Base-by-base conservation (phyloP, 148 eudicot genomes). In the Vaccinium vitisidaea region DNA sequence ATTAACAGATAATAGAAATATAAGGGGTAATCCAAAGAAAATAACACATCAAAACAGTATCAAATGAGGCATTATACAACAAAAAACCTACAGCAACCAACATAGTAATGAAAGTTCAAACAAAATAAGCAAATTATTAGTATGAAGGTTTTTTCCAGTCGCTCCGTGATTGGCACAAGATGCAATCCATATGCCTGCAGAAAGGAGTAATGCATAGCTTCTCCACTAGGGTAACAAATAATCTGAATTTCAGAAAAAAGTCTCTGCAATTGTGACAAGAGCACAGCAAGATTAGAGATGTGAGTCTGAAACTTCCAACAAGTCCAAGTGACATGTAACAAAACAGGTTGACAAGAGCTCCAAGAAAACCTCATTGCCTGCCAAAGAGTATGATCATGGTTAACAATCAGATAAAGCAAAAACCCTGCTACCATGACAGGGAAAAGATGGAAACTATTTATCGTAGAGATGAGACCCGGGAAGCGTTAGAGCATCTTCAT, bases 271-370 rank as follows among this genome's bases (percentile, higher is more conserved):
- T 90, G 90, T 90, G 89, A 93, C 82, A 94, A 95, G 93, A 95
- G 91, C 85, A 94, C 93, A 92, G 93, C 94, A 95, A 94, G 96
- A 92, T 94, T 92, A 95, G 86, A 91, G 93, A 89, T 90, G 98
- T 96, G 98, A 96, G 96, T 91, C 98, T 87, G 90, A 95, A 93
- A 95, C 98, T 92, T 93, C 98, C 93, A 94, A 94, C 92, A 92
- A 92, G 80, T 77, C 21, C 83, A 86, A 85, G 90, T 88, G 88
- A 88, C 87, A 94, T 88, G 91, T 92, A 90, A 93, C 89, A 87
- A 94, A 95, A 91, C 95, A 94, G 92, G 93, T 89, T 54, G 87
- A 82, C 77, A 77, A 69, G 69, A 84, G 84, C 86, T 87, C 84
- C 86, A 86, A 83, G 83, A 76, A 80, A 86, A 82, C 79, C 84